Base-by-base conservation (phyloP, 2,329 filamentous ascomycete genomes). In the Diaporthe citri region DNA sequence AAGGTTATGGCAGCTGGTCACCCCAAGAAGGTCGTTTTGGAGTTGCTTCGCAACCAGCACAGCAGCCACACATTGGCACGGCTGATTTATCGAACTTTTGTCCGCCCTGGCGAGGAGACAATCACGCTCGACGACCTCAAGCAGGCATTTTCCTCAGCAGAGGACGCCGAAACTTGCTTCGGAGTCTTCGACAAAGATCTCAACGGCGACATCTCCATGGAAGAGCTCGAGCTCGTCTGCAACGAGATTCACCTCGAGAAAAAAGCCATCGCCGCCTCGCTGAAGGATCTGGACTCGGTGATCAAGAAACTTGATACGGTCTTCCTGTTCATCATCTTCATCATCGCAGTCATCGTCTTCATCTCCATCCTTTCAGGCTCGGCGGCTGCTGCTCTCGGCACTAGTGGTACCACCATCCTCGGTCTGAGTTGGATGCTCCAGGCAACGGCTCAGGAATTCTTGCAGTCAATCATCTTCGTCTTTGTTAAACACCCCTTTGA, bases 401-500 rank as follows among this genome's bases (percentile, higher is more conserved):
- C 95, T 4, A 94, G 95, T 36, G 95, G 96, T 4, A 97, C 95
- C 1, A 91, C 94, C 4, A 89, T 98, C n/a, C 89, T 98, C 9
- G 96, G 95, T 73, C 88, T 98, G 2, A 96, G 95, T 0, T 98
- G 96, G 96, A 88, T 98, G 73, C 95, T 98, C 79, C 95, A 95
- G 76, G 94, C 94, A 0, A 98, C 96, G 0, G 96, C 96, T 0
- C 95, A 98, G 81, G 96, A 98, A 81, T 98, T 98, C 79, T 87
- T 98, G 3, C 95, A 98, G 84, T 98, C 95, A 13, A 91, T 96
- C 81, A 94, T 98, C 79, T 98, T 98, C 81, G 96, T 98, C 78
- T 98, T 98, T 79, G 93, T 98, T 85, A 98, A 98, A 86, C 96
- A 98, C 82, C 96, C 96, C 0, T 98, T 98, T 79, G 96, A 98